Conservation (phyloP, 1,284 basidiomycete genomes). For the Stereum hirsutum region DNA sequence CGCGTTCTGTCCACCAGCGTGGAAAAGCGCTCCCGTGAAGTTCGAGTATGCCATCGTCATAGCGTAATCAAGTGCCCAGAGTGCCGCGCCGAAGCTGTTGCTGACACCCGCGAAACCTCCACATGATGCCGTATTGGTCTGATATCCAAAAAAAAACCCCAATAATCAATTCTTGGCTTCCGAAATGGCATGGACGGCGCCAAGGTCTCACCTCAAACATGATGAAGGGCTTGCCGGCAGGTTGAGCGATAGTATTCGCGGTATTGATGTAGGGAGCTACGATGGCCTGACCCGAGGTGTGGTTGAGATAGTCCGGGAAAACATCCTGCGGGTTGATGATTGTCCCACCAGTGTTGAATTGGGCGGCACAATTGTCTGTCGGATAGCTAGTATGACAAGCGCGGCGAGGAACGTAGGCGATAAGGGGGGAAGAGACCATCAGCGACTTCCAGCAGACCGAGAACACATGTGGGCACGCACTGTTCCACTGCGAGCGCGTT, state of each 20-base stretch:
- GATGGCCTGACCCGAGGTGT: constrained; percentile 37
- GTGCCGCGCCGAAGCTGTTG: constrained; percentile 35
- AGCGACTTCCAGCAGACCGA: no score
- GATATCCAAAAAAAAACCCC: no score
- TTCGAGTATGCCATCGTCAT: constrained; percentile 35
- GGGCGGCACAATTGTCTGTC: constrained; percentile 51
- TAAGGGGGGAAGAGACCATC: neutral
- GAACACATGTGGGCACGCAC: constrained; percentile 22
- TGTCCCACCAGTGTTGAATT: constrained; percentile 22
- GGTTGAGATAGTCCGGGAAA: constrained; percentile 50
- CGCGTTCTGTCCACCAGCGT: constrained; percentile 29
- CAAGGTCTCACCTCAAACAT: no score
- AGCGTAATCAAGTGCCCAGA: constrained; percentile 59
- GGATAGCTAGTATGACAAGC: constrained; percentile 29
- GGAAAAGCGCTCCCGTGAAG: constrained; percentile 27
- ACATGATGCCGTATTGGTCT: constrained; percentile 49
- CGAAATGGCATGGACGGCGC: no score
- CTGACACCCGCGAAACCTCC: constrained; percentile 46
- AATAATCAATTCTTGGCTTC: no score
- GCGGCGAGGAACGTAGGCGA: neutral
- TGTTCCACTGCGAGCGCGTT: constrained; percentile 47
- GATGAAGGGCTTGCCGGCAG: constrained; percentile 40
- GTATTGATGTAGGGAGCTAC: constrained; percentile 43
- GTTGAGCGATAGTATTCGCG: constrained; percentile 30
- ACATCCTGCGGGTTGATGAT: constrained; percentile 37